These are phyloP conservation scores for Fusarium newnesense DNA, from an alignment of 2,329 filamentous ascomycete genomes.

Conservation along the genomic window DNA sequence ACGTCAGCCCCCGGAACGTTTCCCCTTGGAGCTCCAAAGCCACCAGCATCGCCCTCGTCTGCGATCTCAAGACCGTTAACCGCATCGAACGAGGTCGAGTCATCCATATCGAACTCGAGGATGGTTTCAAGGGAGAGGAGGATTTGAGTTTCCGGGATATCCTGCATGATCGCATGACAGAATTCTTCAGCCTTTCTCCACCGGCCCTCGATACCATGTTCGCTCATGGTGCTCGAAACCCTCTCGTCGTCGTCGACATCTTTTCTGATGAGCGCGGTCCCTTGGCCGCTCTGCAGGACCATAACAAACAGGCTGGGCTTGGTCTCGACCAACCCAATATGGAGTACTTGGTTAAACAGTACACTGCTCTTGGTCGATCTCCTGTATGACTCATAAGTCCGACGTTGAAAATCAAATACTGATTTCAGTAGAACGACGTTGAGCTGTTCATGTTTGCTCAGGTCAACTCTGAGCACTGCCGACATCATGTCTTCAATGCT, in stretches of 20 bases:
- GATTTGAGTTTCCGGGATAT: constrained; percentile 71
- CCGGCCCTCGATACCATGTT: constrained; percentile 84
- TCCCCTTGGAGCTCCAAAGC: constrained; percentile 98
- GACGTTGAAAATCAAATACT: constrained; percentile 28
- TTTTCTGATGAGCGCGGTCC: constrained; percentile 73
- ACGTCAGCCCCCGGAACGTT: constrained; percentile 84
- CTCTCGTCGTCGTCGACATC: constrained; percentile 81
- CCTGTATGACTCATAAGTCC: constrained; percentile 56
- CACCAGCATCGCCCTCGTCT: constrained; percentile 92
- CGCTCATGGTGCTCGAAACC: constrained; percentile 68
- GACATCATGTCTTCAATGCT: constrained; percentile 93
- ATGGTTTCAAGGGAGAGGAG: constrained; percentile 55
- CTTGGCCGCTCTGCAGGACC: constrained; percentile 77
- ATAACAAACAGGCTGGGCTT: constrained; percentile 85
- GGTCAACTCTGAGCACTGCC: constrained; percentile 96
- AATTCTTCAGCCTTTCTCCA: constrained; percentile 73
- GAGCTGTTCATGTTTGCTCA: constrained; percentile 99
- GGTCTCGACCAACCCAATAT: constrained; percentile 91
- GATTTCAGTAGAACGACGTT: constrained; percentile 70
- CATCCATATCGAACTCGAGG: constrained; percentile 74
- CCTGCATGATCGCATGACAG: constrained; percentile 95
- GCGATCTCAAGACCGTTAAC: constrained; percentile 77
- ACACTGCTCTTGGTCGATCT: constrained; percentile 61
- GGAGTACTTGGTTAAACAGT: constrained; percentile 84
- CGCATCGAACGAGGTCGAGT: constrained; percentile 89